Evolutionary conservation across 192 early-diverging fungal species (phyloP), one percentile per base, ranked within the genome.

Genomic region (Coemansia sp.): DNA sequence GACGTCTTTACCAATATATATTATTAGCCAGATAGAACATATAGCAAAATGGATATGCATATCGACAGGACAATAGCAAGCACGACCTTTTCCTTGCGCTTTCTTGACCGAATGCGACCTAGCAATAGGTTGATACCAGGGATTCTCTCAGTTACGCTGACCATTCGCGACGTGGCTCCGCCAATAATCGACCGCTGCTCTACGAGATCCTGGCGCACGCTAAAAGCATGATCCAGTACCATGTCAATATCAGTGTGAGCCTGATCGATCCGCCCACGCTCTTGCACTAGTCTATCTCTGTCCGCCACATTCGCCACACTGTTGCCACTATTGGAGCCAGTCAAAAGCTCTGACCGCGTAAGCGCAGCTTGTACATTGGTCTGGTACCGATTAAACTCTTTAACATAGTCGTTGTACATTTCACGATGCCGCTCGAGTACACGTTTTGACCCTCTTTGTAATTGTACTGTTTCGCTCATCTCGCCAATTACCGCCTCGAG

Each of bases 211-310:
- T 72, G 73, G 6, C 73, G 69, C 17, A 84, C 76, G 35, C 70
- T 73, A 57, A 78, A 84, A 1, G 82, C 82, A 47, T 84, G 76
- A 11, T 84, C 82, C 67, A 84, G 49, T 19, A 78, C 73, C 74
- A 78, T 78, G 30, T 84, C 82, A 44, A 84, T 84, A n/a, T 78
- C 73, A 5, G 72, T 68, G 46, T 84, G 82, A 17, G 82, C 70
- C 62, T 78, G 76, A 23, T 84, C 82, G 21, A 84, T 78, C 6
- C 71, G 58, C 43, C 43, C 63, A 0, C 82, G 73, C 65, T 84
- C 82, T 26, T 46, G 68, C 16, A 78, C 69, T 28, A 84, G 70
- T 61, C 73, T 64, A 43, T 78, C 73, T 52, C 73, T 69, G 46
- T 76, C 82, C 1, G 61, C 44, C 43, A 67, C 65, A 53, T 72